These are phyloP conservation scores for Pholiota molesta DNA, from an alignment of 768 basidiomycete species.

Conservation along the genomic window DNA sequence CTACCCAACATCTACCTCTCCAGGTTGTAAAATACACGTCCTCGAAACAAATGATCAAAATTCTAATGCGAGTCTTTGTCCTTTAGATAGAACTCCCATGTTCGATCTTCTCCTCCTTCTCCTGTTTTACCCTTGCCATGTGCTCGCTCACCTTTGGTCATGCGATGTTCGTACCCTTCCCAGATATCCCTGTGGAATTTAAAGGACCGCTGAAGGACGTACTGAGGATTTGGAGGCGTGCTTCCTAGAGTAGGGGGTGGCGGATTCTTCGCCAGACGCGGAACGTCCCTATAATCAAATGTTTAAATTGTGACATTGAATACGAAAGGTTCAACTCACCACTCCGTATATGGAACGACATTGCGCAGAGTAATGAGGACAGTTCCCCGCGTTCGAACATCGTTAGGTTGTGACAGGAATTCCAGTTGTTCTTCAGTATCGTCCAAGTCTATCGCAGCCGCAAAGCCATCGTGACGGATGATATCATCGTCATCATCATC, in stretches of 20 bases:
- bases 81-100: slow-evolving; percentile 82
- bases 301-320: neutral
- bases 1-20: no score
- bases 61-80: slow-evolving; percentile 15
- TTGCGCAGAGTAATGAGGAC: slow-evolving; percentile 88
- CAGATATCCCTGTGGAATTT: slow-evolving; percentile 69
- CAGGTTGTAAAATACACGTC: neutral
- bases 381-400: slow-evolving; percentile 56
- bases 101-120: slow-evolving; percentile 77
- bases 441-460: slow-evolving; percentile 13
- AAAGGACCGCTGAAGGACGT: slow-evolving; percentile 77
- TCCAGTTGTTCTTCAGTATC: slow-evolving; percentile 10
- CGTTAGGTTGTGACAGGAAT: slow-evolving; percentile 10
- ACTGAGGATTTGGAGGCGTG: slow-evolving; percentile 63
- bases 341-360: slow-evolving; percentile 83
- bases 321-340: slow-evolving; percentile 47
- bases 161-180: slow-evolving; percentile 90
- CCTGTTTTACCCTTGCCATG: slow-evolving; percentile 68
- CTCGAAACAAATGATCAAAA: neutral
- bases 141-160: slow-evolving; percentile 87
- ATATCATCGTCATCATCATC: slow-evolving; percentile 46
- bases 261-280: slow-evolving; percentile 76
- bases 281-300: slow-evolving; percentile 62
- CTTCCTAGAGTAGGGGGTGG: slow-evolving; percentile 51
- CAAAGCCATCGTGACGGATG: slow-evolving; percentile 32